Base-by-base conservation (phyloP, 805 yeast genomes). In the Metschnikowia amazonensis region DNA sequence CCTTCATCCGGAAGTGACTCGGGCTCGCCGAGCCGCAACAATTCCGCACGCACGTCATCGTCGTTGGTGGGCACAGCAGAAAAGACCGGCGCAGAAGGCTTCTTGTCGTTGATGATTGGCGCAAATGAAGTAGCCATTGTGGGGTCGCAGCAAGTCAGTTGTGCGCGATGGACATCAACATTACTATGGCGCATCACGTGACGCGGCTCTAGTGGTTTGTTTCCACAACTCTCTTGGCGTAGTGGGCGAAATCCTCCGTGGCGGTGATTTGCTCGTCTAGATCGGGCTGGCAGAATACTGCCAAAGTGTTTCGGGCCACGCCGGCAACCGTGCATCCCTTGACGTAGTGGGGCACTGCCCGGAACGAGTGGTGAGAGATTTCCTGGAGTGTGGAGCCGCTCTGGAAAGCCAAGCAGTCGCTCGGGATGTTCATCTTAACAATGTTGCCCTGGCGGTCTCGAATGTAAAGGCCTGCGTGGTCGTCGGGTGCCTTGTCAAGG, bases 211-310 rank as follows among this genome's bases (percentile, higher is more conserved):
- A 31, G 34, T 49, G 53, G 39, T 47, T 47, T 8, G 37, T 28
- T 32, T 35, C 23, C 16, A 80, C 50, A 1, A 79, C 70, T 28
- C 76, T 56, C 36, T 60, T 61, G 2, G 83, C 64, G 54, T 63
- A 80, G 44, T 66, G 60, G 10, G 82, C 82, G 63, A 80, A 80
- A 33, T 68, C 70, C 55, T 75, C 76, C 3, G 38, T 55, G 0
- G 55, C 60, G 45, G 75, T 77, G 11, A 80, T 76, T 55, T 39
- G 55, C 44, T 72, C 81, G 33, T 76, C 74, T 42, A 80, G 60
- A 33, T 75, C 70, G 1, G 84, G 86, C 60, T 80, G 85, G 53
- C 82, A 76, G 53, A 80, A 80, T 6, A 80, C 81, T 1, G 86
- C 84, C 47, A 80, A 60, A 0, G 85, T 79, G 51, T 77, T 79